phyloP scores from a whole-genome alignment of 2,329 filamentous ascomycete genomes.

The Dactylellina parvicollis region DNA sequence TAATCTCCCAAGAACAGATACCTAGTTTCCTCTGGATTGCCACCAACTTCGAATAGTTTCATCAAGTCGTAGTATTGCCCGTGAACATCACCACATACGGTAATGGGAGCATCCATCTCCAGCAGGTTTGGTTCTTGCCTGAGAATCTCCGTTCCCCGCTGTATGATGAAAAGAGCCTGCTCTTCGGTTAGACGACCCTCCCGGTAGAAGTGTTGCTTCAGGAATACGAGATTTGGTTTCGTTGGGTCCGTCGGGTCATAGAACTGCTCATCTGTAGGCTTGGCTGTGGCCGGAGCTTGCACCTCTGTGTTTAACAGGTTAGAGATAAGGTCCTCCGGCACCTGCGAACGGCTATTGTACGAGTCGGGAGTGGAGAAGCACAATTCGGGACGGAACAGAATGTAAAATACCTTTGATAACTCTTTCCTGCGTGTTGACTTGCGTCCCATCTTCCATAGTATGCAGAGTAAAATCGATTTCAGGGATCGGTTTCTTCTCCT shows the following conservation, averaged over 20 bases:
- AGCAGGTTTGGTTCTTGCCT: slow-evolving; percentile 91
- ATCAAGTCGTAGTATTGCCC: slow-evolving; percentile 99
- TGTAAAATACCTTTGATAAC: slow-evolving; percentile 90
- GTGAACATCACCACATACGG: slow-evolving; percentile 97
- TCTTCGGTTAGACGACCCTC: slow-evolving; percentile 97
- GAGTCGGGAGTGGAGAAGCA: not conserved
- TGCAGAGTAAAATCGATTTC: slow-evolving; percentile 99
- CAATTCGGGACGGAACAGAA: not conserved
- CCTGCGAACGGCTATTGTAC: not conserved
- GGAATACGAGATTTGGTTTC: slow-evolving; percentile 91
- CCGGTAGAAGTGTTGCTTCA: slow-evolving; percentile 98
- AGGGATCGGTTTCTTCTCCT: slow-evolving; percentile 91
- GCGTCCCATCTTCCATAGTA: slow-evolving; percentile 95
- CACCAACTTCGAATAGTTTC: slow-evolving; percentile 99
- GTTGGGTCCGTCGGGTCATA: slow-evolving; percentile 83
- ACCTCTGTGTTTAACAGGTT: slow-evolving; percentile 73
- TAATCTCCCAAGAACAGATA: slow-evolving; percentile 99
- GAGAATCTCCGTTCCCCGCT: slow-evolving; percentile 85
- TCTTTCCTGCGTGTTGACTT: slow-evolving; percentile 93
- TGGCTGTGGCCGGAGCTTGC: slow-evolving; percentile 92
- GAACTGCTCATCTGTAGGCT: slow-evolving; percentile 93
- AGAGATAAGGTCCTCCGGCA: slow-evolving; percentile 37
- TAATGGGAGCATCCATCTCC: slow-evolving; percentile 99
- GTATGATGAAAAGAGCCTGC: slow-evolving; percentile 95
- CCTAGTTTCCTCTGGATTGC: slow-evolving; percentile 92